Base-by-base conservation (phyloP, 306 rosid genomes). In the Corylus heterophylla region DNA sequence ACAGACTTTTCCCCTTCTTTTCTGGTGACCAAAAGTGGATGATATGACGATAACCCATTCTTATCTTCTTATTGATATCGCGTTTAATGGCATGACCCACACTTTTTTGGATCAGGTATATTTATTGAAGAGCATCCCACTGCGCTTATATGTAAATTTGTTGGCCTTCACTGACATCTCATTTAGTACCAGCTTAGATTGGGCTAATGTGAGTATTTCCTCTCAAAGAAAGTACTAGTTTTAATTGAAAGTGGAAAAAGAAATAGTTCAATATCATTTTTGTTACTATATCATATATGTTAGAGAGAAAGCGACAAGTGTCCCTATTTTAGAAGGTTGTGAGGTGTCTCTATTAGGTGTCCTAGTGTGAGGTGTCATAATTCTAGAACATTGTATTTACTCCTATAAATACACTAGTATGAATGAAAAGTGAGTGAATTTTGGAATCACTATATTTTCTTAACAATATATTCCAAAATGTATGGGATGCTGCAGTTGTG, bases 91-190 rank as follows among this genome's bases (percentile, higher is more conserved):
- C 18, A n/a, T 29, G 14, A 70, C 3, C 59, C 42, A 20, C 72
- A 22, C 83, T 71, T 17, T 77, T 42, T 76, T 76, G 75, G 80
- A 72, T 73, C 87, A 94, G 98, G 97, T 87, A 48, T 85, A 70
- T 86, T 49, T 94, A 77, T 79, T 94, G 86, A 92, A 94, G 88
- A 94, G 95, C 74, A 27, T 84, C 76, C 97, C 94, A 0, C 77
- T 92, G 83, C 95, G 95, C 54, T 35, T 91, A 62, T 89, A 86
- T 79, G 97, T 81, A 70, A 92, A 79, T 83, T 59, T 85, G 71
- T 71, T 94, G 86, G 52, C 76, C 80, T 89, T 86, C 88, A 81
- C 71, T 20, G 82, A 73, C 37, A 79, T 89, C 67, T 76, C 97
- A 25, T 83, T 94, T 74, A 45, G 76, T 74, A 80, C 83, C 77